Evolutionary conservation across 2,329 filamentous ascomycete genomes (phyloP).

Genomic region (Ceratocystis ficicola): DNA sequence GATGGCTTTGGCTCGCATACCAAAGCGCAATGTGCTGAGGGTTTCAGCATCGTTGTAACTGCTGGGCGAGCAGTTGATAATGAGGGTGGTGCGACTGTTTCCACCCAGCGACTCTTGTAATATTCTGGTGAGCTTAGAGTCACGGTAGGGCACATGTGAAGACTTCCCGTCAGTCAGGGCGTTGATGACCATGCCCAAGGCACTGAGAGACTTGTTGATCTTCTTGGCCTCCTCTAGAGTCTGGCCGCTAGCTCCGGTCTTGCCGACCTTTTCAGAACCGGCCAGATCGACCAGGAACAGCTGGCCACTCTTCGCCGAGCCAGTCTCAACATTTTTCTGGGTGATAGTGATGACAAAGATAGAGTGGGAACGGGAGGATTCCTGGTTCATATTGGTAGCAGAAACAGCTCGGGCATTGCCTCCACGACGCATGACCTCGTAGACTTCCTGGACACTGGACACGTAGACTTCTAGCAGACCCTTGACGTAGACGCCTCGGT

Average conservation of each 20-base stretch:
- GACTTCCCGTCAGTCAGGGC: slow-evolving; percentile 94
- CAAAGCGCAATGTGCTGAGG: slow-evolving; percentile 80
- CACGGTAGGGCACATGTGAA: slow-evolving; percentile 87
- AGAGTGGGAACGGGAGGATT: slow-evolving; percentile 94
- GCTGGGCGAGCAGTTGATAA: slow-evolving; percentile 98
- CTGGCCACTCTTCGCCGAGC: slow-evolving; percentile 89
- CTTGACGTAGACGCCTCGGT: slow-evolving; percentile 90
- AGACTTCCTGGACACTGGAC: slow-evolving; percentile 88
- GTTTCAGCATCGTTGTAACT: slow-evolving; percentile 97
- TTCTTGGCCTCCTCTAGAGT: slow-evolving; percentile 98
- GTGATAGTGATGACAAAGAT: slow-evolving; percentile 96
- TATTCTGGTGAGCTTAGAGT: slow-evolving; percentile 95
- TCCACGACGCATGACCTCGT: slow-evolving; percentile 90
- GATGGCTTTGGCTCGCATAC: slow-evolving; percentile 93
- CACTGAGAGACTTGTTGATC: slow-evolving; percentile 99
- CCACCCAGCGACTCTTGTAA: slow-evolving; percentile 93
- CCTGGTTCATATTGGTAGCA: slow-evolving; percentile 97
- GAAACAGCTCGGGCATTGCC: slow-evolving; percentile 82
- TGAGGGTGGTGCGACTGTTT: slow-evolving; percentile 95
- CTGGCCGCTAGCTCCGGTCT: slow-evolving; percentile 94
- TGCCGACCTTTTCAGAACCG: slow-evolving; percentile 95
- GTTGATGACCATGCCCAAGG: slow-evolving; percentile 98
- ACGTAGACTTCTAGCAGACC: slow-evolving; percentile 91
- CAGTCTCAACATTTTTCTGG: slow-evolving; percentile 95
- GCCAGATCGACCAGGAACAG: slow-evolving; percentile 96